Base-by-base conservation (phyloP, 2,329 filamentous ascomycete genomes). In the Neonectria neomacrospora region DNA sequence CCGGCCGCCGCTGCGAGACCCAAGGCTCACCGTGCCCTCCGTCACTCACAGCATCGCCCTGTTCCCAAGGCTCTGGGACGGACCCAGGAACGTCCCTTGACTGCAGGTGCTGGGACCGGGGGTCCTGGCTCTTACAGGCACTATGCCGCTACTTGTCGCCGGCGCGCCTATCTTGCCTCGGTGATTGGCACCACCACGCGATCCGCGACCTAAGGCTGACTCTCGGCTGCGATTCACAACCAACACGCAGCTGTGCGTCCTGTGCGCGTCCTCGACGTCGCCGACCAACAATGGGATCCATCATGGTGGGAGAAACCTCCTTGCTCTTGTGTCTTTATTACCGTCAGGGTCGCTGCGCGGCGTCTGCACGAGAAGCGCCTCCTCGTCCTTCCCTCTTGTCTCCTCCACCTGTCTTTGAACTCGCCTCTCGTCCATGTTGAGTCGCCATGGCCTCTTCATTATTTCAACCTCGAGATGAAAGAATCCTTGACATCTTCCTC, bases 161-260 rank as follows among this genome's bases (percentile, higher is more conserved):
- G 47, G 64, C 71, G 71, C 71, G 71, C 70, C 64, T 73, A 73
- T 59, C 54, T 69, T 65, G 45, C 10, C 44, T 58, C 55, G 50
- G 7, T 73, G 65, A 73, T 73, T 73, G 71, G 71, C 52, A 44
- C 64, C 56, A 41, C 55, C 67, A 64, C 58, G 67, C 71, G 70
- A 71, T 71, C 54, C 57, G 48, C 58, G 51, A 53, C 61, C 53
- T 57, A 58, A 67, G 67, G 64, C 67, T 63, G 65, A 65, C 64
- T 64, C 54, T 50, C 39, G 65, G 60, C 48, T 70, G 50, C 54
- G 62, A 48, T 63, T 66, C 51, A 63, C 50, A 58, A 66, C 71
- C 71, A 73, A 73, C 71, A 67, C 41, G 61, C 54, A 64, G 50
- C 58, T 42, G 61, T 41, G 45, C 53, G 48, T 61, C 61, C 60